Conservation (phyloP, 129 eudicot genomes). For the Helianthus annuus region HanXRQr2.0-SUNRISE NC_035448.2:193459125-193459624, state of each 20-base stretch:
- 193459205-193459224: constrained; percentile 50
- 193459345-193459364: constrained; percentile 60
- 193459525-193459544: constrained; percentile 72
- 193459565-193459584: constrained; percentile 56
- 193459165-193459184: neutral
- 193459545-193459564: constrained; percentile 57
- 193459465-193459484: constrained; percentile 94
- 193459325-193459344: constrained; percentile 38
- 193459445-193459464: constrained; percentile 88
- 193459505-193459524: constrained; percentile 82
- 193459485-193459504: constrained; percentile 82
- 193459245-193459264: constrained; percentile 14
- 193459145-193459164: no score
- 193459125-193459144: no score
- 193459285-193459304: constrained; percentile 34
- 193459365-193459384: constrained; percentile 43
- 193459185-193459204: constrained; percentile 30
- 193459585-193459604: constrained; percentile 42
- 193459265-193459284: constrained; percentile 38
- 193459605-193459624: neutral
- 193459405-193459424: neutral
- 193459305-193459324: constrained; percentile 27
- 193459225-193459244: constrained; percentile 35
- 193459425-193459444: constrained; percentile 7
- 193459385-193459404: constrained; percentile 29